Conservation (phyloP, 306 rosid genomes). For the Quercus glauca region DNA sequence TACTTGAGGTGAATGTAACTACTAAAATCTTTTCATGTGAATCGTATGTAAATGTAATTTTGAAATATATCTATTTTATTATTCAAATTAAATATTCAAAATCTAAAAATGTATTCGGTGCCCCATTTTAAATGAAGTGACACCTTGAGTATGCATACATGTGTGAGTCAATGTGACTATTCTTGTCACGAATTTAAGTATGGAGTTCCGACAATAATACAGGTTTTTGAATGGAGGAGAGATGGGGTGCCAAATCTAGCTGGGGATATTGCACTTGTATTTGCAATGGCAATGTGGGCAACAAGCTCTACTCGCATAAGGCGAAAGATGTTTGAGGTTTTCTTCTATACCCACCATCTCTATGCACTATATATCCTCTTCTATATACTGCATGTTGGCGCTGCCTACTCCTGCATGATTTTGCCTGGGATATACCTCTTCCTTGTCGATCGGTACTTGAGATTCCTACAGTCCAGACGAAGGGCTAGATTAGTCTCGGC, state of each 20-base stretch:
- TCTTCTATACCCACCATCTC: slow-evolving; percentile 72
- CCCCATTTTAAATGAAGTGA: too few relatives aligned
- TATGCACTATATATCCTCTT: slow-evolving; percentile 55
- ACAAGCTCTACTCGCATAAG: slow-evolving; percentile 43
- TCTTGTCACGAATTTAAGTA: neutral
- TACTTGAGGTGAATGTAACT: too few relatives aligned
- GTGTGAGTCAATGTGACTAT: too few relatives aligned
- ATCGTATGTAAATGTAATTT: too few relatives aligned
- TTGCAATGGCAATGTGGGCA: slow-evolving; percentile 55
- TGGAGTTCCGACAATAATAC: neutral
- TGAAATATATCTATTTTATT: too few relatives aligned
- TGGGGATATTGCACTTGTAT: slow-evolving; percentile 46
- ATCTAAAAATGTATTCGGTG: too few relatives aligned
- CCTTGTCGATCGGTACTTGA: slow-evolving; percentile 51
- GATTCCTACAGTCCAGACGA: slow-evolving; percentile 60
- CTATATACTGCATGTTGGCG: slow-evolving; percentile 63
- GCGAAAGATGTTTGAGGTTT: slow-evolving; percentile 64
- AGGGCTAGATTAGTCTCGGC: slow-evolving; percentile 39
- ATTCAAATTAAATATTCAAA: too few relatives aligned
- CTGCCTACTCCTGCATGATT: slow-evolving; percentile 43
- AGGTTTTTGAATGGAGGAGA: slow-evolving; percentile 55
- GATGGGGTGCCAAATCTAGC: slow-evolving; percentile 56
- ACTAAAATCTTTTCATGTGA: too few relatives aligned
- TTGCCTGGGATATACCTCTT: slow-evolving; percentile 72
- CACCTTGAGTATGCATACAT: too few relatives aligned